phyloP scores from a whole-genome alignment of 2,329 filamentous ascomycete species.

The Tolypocladium endophyticum region DNA sequence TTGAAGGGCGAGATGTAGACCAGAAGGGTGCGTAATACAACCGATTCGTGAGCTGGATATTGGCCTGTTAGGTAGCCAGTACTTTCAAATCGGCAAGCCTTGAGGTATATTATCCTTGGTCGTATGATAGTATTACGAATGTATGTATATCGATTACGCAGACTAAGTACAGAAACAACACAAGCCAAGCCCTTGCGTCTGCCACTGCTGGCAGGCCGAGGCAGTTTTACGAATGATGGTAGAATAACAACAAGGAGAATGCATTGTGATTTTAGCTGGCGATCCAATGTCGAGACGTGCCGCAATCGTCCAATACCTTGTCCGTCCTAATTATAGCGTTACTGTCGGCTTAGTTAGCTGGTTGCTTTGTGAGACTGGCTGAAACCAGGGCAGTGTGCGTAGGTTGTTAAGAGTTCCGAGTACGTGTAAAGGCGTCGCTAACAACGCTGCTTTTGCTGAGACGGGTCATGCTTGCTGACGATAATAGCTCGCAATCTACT shows the following conservation, averaged over 20 bases:
- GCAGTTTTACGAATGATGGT: too few species aligned
- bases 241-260: not conserved
- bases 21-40: too few species aligned
- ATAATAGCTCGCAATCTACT: not conserved
- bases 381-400: not conserved
- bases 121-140: too few species aligned
- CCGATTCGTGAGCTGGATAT: too few species aligned
- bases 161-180: too few species aligned
- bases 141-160: too few species aligned
- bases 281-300: not conserved
- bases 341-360: not conserved
- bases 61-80: too few species aligned
- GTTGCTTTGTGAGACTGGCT: not conserved
- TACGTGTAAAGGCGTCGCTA: not conserved
- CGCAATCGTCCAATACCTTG: not conserved
- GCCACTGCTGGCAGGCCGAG: too few species aligned
- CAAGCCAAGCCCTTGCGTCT: too few species aligned
- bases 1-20: too few species aligned
- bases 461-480: not conserved
- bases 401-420: not conserved
- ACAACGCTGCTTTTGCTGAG: not conserved
- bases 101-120: too few species aligned
- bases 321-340: not conserved
- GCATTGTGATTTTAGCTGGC: not conserved
- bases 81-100: too few species aligned